Conservation (phyloP, 176 grass and related monocot species). For the Zoysia pacifica region DNA sequence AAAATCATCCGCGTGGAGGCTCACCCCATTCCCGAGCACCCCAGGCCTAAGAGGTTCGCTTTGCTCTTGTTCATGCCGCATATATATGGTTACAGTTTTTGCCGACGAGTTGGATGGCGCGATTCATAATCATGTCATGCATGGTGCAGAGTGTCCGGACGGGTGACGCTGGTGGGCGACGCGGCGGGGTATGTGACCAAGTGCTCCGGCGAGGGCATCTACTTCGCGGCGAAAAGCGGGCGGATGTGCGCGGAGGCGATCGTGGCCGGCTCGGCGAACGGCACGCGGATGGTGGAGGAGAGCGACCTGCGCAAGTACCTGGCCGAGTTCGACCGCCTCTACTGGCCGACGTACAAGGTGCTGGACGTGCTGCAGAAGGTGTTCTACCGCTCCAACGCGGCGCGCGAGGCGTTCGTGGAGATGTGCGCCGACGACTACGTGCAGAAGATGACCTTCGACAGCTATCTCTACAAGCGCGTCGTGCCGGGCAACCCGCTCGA, state of each 20-base stretch:
- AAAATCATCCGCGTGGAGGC: slow-evolving; percentile 97
- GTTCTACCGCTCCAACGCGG: slow-evolving; percentile 95
- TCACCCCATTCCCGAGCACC: slow-evolving; percentile 94
- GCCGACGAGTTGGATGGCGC: no score
- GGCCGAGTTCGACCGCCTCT: slow-evolving; percentile 81
- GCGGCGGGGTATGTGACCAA: slow-evolving; percentile 98
- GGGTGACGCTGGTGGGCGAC: slow-evolving; percentile 83
- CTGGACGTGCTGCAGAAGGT: slow-evolving; percentile 98
- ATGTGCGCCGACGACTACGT: slow-evolving; percentile 99
- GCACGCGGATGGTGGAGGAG: slow-evolving; percentile 83
- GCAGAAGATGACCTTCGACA: slow-evolving; percentile 98
- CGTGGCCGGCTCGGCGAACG: slow-evolving; percentile 77
- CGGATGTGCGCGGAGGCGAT: slow-evolving; percentile 91
- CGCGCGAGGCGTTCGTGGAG: slow-evolving; percentile 93
- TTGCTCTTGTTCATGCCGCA: neutral
- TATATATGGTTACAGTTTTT: no score
- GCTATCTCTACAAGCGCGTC: slow-evolving; percentile 97
- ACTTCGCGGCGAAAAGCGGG: slow-evolving; percentile 96
- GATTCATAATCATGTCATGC: neutral
- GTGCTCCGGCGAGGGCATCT: slow-evolving; percentile 98
- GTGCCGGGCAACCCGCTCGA: slow-evolving; percentile 95
- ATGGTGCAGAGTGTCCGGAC: slow-evolving; percentile 50
- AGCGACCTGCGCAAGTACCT: slow-evolving; percentile 94
- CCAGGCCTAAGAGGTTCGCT: slow-evolving; percentile 63
- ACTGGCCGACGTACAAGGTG: slow-evolving; percentile 99